Evolutionary conservation across 768 basidiomycete species (phyloP), one percentile per base, ranked within the genome.

Genomic region (Sarcodon sp.): DNA sequence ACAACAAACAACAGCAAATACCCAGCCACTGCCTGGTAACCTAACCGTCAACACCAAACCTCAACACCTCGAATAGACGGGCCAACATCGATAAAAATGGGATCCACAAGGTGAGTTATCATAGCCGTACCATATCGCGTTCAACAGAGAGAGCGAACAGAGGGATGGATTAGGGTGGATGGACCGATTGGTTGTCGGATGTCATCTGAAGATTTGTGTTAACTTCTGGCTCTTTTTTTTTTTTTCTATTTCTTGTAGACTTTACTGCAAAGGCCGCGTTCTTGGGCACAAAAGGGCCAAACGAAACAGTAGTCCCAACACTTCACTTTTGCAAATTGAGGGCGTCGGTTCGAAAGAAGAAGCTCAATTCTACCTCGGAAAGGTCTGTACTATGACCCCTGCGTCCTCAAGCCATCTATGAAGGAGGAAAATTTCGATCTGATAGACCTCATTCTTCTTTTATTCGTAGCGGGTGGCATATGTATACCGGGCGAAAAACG

Each of bases 221-320:
- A 15, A 41, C 47, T 27, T 50, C 45, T 39, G 46, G 47, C 31
- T 33, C 13, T 18, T 41, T 18, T 13, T 38, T 18, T n/a, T 18
- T 41, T 18, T 13, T 38, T 18, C 37, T 38, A 13, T 18, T 13
- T 18, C 13, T 41, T 27, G 39, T 13, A 94, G 93, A 79, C 79
- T 96, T 61, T 94, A 96, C 79, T 66, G 69, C 69, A 98, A 96
- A 76, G 96, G 90, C 66, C 91, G 96, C 61, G 82, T 99, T 64
- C 76, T 97, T 60, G 91, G 93, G 55, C 89, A 94, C 87, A 97
- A 97, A 75, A 89, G 96, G 55, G 92, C 88, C 53, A 98, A 98
- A 75, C 85, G 91, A 64, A 97, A 98, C 78, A 76, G 86, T 50
- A 78, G 84, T 63, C 92, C 91, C 63, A 94, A 94, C 76, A 96